phyloP scores from a whole-genome alignment of 2,329 filamentous ascomycete species.

The Periconia sp. region DNA sequence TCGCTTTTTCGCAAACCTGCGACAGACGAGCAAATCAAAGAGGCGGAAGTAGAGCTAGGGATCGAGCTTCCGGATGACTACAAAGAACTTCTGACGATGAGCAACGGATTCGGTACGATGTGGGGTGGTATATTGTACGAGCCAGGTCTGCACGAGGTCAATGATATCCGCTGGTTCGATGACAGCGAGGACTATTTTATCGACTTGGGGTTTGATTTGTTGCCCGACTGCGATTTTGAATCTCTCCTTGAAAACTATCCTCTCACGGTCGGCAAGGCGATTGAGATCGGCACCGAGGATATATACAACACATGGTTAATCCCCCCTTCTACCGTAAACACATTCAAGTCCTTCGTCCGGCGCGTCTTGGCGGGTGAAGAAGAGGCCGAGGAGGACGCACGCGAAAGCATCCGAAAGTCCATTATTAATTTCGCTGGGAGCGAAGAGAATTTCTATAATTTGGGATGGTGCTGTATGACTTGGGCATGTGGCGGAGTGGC shows the following conservation, averaged over 20 bases:
- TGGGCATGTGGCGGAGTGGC: not conserved
- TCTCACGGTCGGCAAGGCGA: slow-evolving; percentile 3
- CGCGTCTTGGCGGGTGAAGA: not conserved
- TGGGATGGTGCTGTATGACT: not conserved
- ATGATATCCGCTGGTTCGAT: slow-evolving; percentile 5
- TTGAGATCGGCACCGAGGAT: slow-evolving; percentile 11
- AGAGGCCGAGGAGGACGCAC: not conserved
- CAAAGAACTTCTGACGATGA: slow-evolving; percentile 4
- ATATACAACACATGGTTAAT: not conserved
- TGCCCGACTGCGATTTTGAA: not conserved
- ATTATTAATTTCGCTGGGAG: too few relatives aligned
- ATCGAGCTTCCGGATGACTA: slow-evolving; percentile 7
- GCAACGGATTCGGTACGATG: slow-evolving; percentile 7
- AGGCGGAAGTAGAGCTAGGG: not conserved
- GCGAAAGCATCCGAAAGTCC: too few relatives aligned
- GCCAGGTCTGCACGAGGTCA: slow-evolving; percentile 8
- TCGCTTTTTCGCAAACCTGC: slow-evolving; percentile 14
- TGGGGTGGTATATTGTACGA: slow-evolving; percentile 10
- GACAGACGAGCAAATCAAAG: slow-evolving; percentile 1
- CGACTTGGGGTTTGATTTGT: slow-evolving; percentile 4
- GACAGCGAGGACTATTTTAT: slow-evolving; percentile 13
- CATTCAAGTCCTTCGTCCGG: not conserved
- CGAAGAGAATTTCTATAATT: too few relatives aligned
- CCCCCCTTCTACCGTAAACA: not conserved
- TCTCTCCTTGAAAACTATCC: not conserved